Evolutionary conservation across 2,329 filamentous ascomycete species (phyloP).

Genomic region (Pseudogymnoascus sp.): DNA sequence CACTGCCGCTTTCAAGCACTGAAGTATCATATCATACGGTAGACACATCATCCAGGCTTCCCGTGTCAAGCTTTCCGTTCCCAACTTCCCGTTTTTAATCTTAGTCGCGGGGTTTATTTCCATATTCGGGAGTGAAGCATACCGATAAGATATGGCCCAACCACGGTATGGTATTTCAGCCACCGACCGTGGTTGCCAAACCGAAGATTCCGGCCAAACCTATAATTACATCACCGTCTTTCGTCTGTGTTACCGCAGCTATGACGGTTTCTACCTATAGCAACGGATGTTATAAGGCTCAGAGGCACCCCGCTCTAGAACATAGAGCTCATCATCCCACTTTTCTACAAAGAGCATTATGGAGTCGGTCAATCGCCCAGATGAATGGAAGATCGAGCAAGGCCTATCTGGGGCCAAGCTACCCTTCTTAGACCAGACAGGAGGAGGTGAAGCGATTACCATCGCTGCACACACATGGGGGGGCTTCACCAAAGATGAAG

Average conservation of each 20-base stretch:
- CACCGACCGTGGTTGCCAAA: not conserved
- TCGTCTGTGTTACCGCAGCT: not conserved
- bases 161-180: not conserved
- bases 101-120: not conserved
- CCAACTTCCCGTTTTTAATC: not conserved
- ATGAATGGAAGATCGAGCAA: slow-evolving; percentile 50
- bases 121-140: not conserved
- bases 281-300: not conserved
- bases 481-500: slow-evolving; percentile 33
- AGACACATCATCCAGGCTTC: not conserved
- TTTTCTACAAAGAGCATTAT: not conserved
- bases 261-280: not conserved
- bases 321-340: not conserved
- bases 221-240: not conserved
- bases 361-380: slow-evolving; percentile 25
- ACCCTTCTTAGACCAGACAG: slow-evolving; percentile 41
- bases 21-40: not conserved
- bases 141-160: not conserved
- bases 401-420: slow-evolving; percentile 40
- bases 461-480: slow-evolving; percentile 26
- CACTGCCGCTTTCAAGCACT: too few species aligned
- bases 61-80: not conserved
- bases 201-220: not conserved
- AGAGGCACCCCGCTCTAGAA: not conserved
- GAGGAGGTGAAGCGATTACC: slow-evolving; percentile 29